A percentile compares a stretch with the other conserved stretches of the same genome.
Conservation (phyloP, 768 basidiomycete genomes). For the Kwoniella sp. region DNA sequence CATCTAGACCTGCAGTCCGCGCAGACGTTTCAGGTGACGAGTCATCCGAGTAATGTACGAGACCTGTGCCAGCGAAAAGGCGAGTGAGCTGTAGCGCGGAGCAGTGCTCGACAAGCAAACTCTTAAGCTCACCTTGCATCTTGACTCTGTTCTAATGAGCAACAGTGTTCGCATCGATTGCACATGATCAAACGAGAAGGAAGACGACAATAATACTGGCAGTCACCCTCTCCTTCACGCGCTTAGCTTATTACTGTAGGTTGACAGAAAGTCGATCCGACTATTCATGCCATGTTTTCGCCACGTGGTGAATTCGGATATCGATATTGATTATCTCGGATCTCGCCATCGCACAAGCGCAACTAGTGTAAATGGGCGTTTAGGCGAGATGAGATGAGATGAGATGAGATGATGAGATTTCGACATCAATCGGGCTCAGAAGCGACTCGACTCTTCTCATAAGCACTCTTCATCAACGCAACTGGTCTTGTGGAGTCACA, state of each 20-base stretch:
- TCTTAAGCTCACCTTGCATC: constrained; percentile 28
- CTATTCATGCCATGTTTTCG: not conserved
- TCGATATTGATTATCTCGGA: not conserved
- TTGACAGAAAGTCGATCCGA: too few relatives aligned
- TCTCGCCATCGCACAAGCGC: constrained; percentile 1
- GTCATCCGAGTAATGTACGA: constrained; percentile 40
- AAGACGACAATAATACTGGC: too few relatives aligned
- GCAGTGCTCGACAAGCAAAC: not conserved
- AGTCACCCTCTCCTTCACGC: too few relatives aligned
- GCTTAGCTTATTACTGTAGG: too few relatives aligned
- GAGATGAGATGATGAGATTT: too few relatives aligned
- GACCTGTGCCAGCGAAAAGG: constrained; percentile 21
- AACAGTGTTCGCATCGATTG: not conserved
- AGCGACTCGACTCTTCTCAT: too few relatives aligned
- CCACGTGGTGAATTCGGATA: not conserved
- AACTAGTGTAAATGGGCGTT: too few relatives aligned
- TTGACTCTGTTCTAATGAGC: constrained; percentile 1
- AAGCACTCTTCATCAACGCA: too few relatives aligned
- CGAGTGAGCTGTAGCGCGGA: not conserved
- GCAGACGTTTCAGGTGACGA: constrained; percentile 30
- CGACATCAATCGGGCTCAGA: too few relatives aligned
- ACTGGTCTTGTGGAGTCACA: too few relatives aligned
- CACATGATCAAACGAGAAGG: not conserved
- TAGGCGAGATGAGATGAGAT: too few relatives aligned
- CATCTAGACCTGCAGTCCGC: too few relatives aligned